phyloP scores from a whole-genome alignment of 352 stramenopile genomes.

The Pythium sukuiense region DNA sequence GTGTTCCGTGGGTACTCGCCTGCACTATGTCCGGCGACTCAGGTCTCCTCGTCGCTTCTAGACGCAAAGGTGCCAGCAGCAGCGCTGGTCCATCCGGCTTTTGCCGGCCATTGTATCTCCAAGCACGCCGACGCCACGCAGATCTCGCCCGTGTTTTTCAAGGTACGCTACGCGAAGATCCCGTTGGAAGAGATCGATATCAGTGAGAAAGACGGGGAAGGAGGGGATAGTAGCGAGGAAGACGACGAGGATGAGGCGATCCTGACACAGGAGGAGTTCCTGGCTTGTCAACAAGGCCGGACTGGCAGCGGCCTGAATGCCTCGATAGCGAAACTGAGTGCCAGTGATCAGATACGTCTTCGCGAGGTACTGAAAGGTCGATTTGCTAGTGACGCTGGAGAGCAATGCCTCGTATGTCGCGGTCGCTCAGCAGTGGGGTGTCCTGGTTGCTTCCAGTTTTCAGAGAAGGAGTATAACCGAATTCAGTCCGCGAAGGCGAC shows the following conservation, averaged over 20 bases:
- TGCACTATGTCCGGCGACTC: slow-evolving; percentile 39
- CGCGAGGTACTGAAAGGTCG: slow-evolving; percentile 35
- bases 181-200: slow-evolving; percentile 49
- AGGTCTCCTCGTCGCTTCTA: slow-evolving; percentile 22
- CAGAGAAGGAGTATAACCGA: slow-evolving; percentile 34
- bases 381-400: slow-evolving; percentile 19
- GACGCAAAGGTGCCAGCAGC: slow-evolving; percentile 10
- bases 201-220: slow-evolving; percentile 14
- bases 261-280: slow-evolving; percentile 26
- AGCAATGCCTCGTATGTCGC: slow-evolving; percentile 16
- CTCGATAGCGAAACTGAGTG: slow-evolving; percentile 25
- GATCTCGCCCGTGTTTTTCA: slow-evolving; percentile 75
- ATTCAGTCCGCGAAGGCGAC: slow-evolving; percentile 36
- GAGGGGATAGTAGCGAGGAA: slow-evolving; percentile 25
- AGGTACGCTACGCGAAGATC: slow-evolving; percentile 55
- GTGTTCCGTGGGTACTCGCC: slow-evolving; percentile 62
- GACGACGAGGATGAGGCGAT: slow-evolving; percentile 24
- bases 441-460: slow-evolving; percentile 70
- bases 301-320: slow-evolving; percentile 9
- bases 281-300: slow-evolving; percentile 23
- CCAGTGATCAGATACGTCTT: slow-evolving; percentile 34
- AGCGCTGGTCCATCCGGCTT: slow-evolving; percentile 53
- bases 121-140: slow-evolving; percentile 36
- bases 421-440: slow-evolving; percentile 55
- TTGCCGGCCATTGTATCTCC: slow-evolving; percentile 49